Evolutionary conservation across 2,329 filamentous ascomycete species (phyloP).

Genomic region (Aspergillus piperis): DNA sequence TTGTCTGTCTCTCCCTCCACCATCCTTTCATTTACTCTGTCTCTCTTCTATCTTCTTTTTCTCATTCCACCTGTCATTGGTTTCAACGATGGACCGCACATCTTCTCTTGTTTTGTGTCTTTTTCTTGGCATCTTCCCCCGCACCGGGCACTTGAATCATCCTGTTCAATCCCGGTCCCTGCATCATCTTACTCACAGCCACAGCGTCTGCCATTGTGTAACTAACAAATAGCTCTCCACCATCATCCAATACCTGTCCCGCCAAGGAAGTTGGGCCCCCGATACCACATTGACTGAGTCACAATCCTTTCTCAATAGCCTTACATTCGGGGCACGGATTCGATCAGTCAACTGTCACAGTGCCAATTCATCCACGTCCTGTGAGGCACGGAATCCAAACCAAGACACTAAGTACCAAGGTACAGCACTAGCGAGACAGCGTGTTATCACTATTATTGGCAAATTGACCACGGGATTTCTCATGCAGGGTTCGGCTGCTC

Average conservation of each 20-base stretch:
- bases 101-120: too few relatives aligned
- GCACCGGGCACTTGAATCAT: too few relatives aligned
- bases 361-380: neutral
- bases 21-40: neutral
- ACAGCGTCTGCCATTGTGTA: neutral
- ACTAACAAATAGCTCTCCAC: too few relatives aligned
- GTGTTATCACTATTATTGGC: neutral
- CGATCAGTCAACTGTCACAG: neutral
- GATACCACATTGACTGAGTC: neutral
- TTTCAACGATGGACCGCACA: too few relatives aligned
- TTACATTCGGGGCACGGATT: neutral
- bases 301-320: neutral
- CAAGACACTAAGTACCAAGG: neutral
- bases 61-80: too few relatives aligned
- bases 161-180: neutral
- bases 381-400: neutral
- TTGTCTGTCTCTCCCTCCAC: neutral
- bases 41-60: neutral
- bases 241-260: neutral
- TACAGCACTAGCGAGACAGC: neutral
- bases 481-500: neutral
- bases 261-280: neutral
- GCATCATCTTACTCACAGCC: neutral
- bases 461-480: neutral
- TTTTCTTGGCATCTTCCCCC: too few relatives aligned